Evolutionary conservation across 345 rosid genomes (phyloP).

Genomic region (Durio zibethinus): DNA sequence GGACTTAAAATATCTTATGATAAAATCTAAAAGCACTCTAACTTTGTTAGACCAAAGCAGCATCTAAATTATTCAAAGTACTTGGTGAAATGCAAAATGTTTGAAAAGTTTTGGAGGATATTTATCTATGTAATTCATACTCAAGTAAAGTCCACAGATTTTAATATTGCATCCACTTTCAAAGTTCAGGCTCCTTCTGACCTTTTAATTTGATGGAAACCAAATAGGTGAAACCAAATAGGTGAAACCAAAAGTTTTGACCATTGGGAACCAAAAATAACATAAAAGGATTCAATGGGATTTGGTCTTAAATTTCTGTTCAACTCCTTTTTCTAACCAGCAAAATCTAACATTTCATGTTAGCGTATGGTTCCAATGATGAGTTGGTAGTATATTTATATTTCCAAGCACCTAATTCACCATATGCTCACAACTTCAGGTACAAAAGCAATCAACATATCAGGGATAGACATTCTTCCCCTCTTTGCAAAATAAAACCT

Average conservation of each 20-base stretch:
- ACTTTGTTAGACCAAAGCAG: constrained; percentile 1
- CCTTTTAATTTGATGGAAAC: background rate
- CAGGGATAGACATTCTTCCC: background rate
- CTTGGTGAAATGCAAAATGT: background rate
- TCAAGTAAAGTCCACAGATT: background rate
- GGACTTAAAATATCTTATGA: background rate
- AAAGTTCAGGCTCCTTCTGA: background rate
- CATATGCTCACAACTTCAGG: background rate
- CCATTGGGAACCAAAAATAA: background rate
- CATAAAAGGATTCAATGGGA: background rate
- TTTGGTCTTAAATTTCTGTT: background rate
- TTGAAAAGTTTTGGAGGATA: background rate
- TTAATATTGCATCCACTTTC: background rate
- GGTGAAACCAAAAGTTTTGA: background rate
- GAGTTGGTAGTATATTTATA: background rate
- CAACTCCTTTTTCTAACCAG: background rate
- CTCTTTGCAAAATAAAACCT: background rate
- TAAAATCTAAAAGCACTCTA: constrained; percentile 1
- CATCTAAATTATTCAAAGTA: background rate
- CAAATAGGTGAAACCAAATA: background rate
- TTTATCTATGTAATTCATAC: background rate
- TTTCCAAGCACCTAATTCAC: background rate
- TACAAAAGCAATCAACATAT: background rate
- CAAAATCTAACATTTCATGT: background rate
- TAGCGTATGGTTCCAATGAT: background rate